Evolutionary conservation across 768 basidiomycete species (phyloP).

Genomic region (Lyophyllum semitale): DNA sequence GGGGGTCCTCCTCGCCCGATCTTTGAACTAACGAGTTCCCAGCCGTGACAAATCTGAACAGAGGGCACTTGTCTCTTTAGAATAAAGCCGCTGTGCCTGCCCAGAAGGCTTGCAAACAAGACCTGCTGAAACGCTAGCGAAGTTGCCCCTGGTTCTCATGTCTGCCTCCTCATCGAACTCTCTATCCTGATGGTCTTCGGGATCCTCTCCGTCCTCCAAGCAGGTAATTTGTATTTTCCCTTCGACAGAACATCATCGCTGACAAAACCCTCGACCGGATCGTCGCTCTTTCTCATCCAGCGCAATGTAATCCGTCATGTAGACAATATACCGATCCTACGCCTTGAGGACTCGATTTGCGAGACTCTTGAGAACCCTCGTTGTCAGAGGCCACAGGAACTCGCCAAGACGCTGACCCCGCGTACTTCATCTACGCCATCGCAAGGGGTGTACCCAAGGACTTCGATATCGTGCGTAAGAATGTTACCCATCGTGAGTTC

Average conservation of each 20-base stretch:
- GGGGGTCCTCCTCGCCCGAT: too few relatives aligned
- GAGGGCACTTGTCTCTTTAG: constrained; percentile 41
- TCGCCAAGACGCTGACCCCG: constrained; percentile 39
- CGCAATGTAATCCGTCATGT: constrained; percentile 39
- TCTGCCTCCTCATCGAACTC: constrained; percentile 56
- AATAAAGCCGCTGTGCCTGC: constrained; percentile 5
- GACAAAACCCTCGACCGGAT: constrained; percentile 49
- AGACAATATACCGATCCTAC: not conserved
- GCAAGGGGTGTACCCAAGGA: constrained; percentile 61
- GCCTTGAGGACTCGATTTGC: constrained; percentile 27
- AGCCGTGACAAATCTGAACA: constrained; percentile 27
- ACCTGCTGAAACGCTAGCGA: constrained; percentile 27
- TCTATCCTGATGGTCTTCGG: constrained; percentile 55
- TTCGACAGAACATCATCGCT: constrained; percentile 59
- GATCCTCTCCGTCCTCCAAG: constrained; percentile 57
- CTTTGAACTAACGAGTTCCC: not conserved
- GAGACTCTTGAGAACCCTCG: constrained; percentile 22
- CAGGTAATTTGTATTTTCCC: constrained; percentile 59
- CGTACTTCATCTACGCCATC: constrained; percentile 63
- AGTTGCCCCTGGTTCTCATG: constrained; percentile 46
- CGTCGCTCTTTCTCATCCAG: constrained; percentile 43
- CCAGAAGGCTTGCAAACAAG: constrained; percentile 12
- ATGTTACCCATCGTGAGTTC: constrained; percentile 58
- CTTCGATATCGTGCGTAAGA: constrained; percentile 55
- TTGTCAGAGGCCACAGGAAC: constrained; percentile 39